These are phyloP conservation scores for Xylaria palmicola DNA, from an alignment of 495 filamentous ascomycete species.

Conservation along the genomic window DNA sequence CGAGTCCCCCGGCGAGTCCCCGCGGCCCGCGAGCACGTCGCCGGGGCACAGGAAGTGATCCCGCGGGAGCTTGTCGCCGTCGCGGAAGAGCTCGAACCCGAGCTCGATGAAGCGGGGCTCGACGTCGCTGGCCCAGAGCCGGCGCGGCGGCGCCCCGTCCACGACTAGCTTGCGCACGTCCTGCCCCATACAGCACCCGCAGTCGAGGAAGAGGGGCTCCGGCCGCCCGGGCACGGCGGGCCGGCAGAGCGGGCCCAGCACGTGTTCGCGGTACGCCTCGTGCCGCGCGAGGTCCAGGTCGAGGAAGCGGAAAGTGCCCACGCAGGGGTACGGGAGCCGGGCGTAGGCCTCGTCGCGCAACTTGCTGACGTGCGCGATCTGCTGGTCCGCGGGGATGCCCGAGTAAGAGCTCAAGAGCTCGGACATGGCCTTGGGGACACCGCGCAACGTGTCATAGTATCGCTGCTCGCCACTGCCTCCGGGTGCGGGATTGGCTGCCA, in stretches of 20 bases:
- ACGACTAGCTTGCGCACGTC: slow-evolving; percentile 48
- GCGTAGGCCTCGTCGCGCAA: slow-evolving; percentile 25
- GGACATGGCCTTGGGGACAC: slow-evolving; percentile 19
- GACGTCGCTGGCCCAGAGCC: slow-evolving; percentile 52
- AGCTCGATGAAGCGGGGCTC: slow-evolving; percentile 49
- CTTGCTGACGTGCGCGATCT: slow-evolving; percentile 21
- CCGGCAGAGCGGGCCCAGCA: slow-evolving; percentile 27
- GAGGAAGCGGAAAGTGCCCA: slow-evolving; percentile 41
- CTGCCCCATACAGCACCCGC: slow-evolving; percentile 53
- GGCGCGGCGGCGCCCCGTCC: slow-evolving; percentile 42
- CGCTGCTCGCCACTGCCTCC: background rate
- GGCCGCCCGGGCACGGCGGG: background rate
- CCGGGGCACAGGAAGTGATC: slow-evolving; percentile 42
- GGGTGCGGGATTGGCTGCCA: background rate
- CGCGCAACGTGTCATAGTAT: slow-evolving; percentile 12
- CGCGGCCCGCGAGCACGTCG: slow-evolving; percentile 12
- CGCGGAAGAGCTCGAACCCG: slow-evolving; percentile 43
- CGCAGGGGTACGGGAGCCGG: slow-evolving; percentile 38
- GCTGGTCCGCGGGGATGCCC: slow-evolving; percentile 14
- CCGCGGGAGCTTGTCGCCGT: slow-evolving; percentile 36
- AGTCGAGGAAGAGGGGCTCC: slow-evolving; percentile 42
- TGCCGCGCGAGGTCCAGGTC: slow-evolving; percentile 34
- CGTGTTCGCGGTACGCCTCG: slow-evolving; percentile 24
- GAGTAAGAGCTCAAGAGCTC: slow-evolving; percentile 21
- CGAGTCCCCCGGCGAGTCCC: slow-evolving; percentile 11